These are phyloP conservation scores for Chrysochromulina parva DNA, from an alignment of 78 protist genomes.

Conservation along the genomic window DNA sequence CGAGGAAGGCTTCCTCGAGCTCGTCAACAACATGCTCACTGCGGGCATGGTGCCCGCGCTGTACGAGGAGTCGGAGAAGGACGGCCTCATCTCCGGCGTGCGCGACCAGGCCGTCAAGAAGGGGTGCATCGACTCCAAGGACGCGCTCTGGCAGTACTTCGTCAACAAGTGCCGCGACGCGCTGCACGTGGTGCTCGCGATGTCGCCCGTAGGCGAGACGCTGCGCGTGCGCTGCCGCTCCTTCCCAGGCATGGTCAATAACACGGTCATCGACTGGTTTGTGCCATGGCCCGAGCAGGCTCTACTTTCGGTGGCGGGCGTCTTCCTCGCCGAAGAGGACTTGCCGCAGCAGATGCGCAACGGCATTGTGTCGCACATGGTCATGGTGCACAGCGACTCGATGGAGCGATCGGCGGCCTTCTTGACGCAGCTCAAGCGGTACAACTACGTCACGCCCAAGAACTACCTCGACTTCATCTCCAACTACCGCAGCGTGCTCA, in stretches of 20 bases:
- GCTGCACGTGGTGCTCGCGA: slow-evolving; percentile 85
- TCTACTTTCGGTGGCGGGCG: slow-evolving; percentile 70
- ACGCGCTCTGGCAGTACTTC: slow-evolving; percentile 74
- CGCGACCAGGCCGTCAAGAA: slow-evolving; percentile 39
- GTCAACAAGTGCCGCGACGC: slow-evolving; percentile 78
- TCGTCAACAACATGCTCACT: slow-evolving; percentile 86
- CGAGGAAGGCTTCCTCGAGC: slow-evolving; percentile 78
- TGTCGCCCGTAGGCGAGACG: slow-evolving; percentile 85
- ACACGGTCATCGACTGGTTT: slow-evolving; percentile 90
- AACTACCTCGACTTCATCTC: slow-evolving; percentile 85
- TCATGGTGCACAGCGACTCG: slow-evolving; percentile 64
- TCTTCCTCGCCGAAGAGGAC: slow-evolving; percentile 48
- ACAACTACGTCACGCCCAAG: slow-evolving; percentile 89
- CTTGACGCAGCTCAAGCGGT: slow-evolving; percentile 61
- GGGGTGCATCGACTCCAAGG: slow-evolving; percentile 55
- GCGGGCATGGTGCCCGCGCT: slow-evolving; percentile 87
- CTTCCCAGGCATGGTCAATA: slow-evolving; percentile 87
- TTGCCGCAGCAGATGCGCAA: slow-evolving; percentile 29
- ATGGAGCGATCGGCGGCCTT: slow-evolving; percentile 19
- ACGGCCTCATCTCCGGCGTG: slow-evolving; percentile 44
- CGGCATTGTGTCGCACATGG: slow-evolving; percentile 73
- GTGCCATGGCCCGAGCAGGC: slow-evolving; percentile 84
- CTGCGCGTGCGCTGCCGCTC: slow-evolving; percentile 81
- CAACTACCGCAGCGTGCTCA: slow-evolving; percentile 57
- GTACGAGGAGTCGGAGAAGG: slow-evolving; percentile 78